These are phyloP conservation scores for Pseudomicrostroma phylloplanum DNA, from an alignment of 1,284 basidiomycete genomes.

Conservation along the genomic window DNA sequence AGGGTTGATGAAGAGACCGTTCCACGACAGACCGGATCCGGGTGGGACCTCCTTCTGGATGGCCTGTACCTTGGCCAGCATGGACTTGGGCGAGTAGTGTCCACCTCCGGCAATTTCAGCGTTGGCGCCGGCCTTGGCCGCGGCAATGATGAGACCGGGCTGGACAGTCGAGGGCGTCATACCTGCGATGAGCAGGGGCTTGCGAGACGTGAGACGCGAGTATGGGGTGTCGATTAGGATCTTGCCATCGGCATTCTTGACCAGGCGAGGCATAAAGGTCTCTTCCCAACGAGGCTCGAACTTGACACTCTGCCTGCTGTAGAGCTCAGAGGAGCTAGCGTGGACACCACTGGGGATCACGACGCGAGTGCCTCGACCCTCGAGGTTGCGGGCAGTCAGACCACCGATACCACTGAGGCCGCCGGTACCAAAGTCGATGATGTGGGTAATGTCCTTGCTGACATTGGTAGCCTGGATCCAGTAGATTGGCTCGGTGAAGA, in stretches of 20 bases:
- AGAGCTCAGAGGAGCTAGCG: constrained; percentile 52
- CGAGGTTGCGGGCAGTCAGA: constrained; percentile 79
- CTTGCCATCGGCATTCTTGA: constrained; percentile 61
- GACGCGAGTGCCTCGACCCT: constrained; percentile 84
- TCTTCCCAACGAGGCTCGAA: constrained; percentile 84
- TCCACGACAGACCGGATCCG: constrained; percentile 68
- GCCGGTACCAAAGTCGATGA: constrained; percentile 88
- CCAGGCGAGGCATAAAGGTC: constrained; percentile 74
- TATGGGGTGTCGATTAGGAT: constrained; percentile 76
- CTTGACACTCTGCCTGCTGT: constrained; percentile 63
- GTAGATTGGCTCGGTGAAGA: constrained; percentile 84
- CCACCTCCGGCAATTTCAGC: constrained; percentile 95
- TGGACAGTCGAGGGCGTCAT: constrained; percentile 59
- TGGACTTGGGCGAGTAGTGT: constrained; percentile 82
- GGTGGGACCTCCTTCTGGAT: constrained; percentile 34
- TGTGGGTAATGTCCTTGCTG: constrained; percentile 78
- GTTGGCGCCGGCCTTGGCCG: constrained; percentile 89
- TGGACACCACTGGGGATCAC: constrained; percentile 38
- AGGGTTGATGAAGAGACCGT: constrained; percentile 96
- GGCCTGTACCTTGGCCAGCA: constrained; percentile 70
- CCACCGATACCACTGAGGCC: constrained; percentile 87
- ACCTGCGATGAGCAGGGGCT: constrained; percentile 96
- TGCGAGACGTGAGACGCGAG: constrained; percentile 87
- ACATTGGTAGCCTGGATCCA: constrained; percentile 82
- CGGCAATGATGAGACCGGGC: constrained; percentile 56